Evolutionary conservation across 805 yeast genomes (phyloP).

Genomic region (Lipomyces kockii): DNA sequence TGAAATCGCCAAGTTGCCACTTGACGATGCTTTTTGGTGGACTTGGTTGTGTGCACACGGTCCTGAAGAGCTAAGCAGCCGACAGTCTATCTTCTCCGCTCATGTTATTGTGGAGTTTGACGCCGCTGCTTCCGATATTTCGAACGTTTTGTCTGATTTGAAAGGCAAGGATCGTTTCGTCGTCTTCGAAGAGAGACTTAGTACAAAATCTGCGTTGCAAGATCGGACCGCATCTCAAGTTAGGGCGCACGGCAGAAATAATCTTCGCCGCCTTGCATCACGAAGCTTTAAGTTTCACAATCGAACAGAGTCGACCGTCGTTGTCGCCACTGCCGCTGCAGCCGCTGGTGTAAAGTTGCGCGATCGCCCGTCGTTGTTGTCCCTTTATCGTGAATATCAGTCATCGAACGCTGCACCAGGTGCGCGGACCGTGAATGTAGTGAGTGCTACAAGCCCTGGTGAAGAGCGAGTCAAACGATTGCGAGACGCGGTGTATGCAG

Average conservation of each 20-base stretch:
- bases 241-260: not conserved
- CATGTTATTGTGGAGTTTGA: conserved; percentile 19
- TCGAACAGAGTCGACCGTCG: conserved; percentile 7
- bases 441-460: not conserved
- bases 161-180: not conserved
- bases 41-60: conserved; percentile 30
- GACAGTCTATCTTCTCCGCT: conserved; percentile 17
- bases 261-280: conserved; percentile 20
- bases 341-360: conserved; percentile 16
- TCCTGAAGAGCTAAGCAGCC: conserved; percentile 21
- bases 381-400: conserved; percentile 25
- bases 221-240: not conserved
- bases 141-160: not conserved
- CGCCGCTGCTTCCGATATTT: not conserved
- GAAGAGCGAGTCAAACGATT: conserved; percentile 15
- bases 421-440: conserved; percentile 2
- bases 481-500: conserved; percentile 7
- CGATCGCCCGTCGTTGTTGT: conserved; percentile 28
- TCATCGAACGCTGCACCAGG: not conserved
- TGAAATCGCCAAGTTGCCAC: conserved; percentile 15
- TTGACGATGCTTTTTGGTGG: conserved; percentile 32
- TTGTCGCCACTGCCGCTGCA: conserved; percentile 7
- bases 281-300: conserved; percentile 11
- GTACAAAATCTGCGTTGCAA: not conserved
- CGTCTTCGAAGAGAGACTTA: conserved; percentile 7